Conservation (phyloP, 2,329 filamentous ascomycete species). For the Stemphylium beticola region DNA sequence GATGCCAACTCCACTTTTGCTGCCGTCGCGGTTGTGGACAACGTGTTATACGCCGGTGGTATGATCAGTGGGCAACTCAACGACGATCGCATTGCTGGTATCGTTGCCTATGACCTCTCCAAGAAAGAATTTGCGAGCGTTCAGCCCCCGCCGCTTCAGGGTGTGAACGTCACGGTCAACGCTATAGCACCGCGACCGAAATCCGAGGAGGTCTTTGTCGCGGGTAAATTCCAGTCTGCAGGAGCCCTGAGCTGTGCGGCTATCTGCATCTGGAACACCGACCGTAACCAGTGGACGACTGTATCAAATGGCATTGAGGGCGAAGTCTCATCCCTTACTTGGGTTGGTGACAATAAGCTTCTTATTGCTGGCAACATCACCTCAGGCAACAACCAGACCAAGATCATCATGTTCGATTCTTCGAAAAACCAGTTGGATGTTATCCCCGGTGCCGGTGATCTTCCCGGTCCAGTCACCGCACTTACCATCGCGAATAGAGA, state of each 20-base stretch:
- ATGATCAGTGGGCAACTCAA: constrained; percentile 74
- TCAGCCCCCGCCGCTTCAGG: constrained; percentile 78
- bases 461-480: constrained; percentile 81
- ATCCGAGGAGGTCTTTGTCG: constrained; percentile 80
- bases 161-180: constrained; percentile 74
- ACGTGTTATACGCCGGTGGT: constrained; percentile 80
- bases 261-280: constrained; percentile 79
- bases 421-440: constrained; percentile 69
- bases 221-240: constrained; percentile 81
- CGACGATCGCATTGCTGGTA: constrained; percentile 68
- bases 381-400: constrained; percentile 68
- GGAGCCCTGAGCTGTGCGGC: constrained; percentile 82
- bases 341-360: constrained; percentile 74
- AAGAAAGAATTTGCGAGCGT: constrained; percentile 65
- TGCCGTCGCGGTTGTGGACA: constrained; percentile 60
- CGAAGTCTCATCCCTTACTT: constrained; percentile 73
- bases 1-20: constrained; percentile 76
- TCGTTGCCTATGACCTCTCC: constrained; percentile 80
- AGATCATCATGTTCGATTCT: constrained; percentile 75
- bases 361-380: constrained; percentile 79
- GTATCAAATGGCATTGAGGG: constrained; percentile 77
- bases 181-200: constrained; percentile 75
- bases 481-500: constrained; percentile 76
- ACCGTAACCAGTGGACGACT: constrained; percentile 76
- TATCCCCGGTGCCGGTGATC: constrained; percentile 65